Base-by-base conservation (phyloP, 805 yeast genomes). In the Ogataea methylovora region DNA sequence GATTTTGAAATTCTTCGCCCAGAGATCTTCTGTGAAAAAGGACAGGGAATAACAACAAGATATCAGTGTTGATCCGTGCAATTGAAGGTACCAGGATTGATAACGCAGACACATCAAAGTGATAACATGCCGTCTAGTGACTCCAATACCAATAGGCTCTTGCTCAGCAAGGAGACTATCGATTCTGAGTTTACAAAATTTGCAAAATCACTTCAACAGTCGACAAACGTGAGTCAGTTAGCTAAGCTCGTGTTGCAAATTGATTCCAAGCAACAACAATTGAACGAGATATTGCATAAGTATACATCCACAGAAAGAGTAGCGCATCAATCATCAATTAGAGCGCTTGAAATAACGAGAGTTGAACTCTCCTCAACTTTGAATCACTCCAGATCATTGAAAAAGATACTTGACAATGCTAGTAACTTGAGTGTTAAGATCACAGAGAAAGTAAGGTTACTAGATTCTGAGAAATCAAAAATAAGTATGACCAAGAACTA, bases 381-480 rank as follows among this genome's bases (percentile, higher is more conserved):
- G 36, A 56, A 69, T 17, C 64, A 65, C 27, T 79, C 88, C 10
- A 71, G 75, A 32, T 65, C 71, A 2, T 58, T 84, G 37, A 66
- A 72, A 21, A 58, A 65, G 22, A 63, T 74, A 18, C 66, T 84
- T 33, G 60, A 76, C 5, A 62, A 69, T 27, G 81, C 94, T 1
- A 76, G 82, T 32, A 69, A 69, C 30, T 61, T 79, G 36, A 88
- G 95, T 6, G 62, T 69, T 25, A 63, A 71, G 12, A 72, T 88
- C 33, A 81, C 94, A 2, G 71, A 71, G 27, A 73, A 78, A 41
- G 84, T 88, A 38, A 67, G 81, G 36, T 54, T 76, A 2, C 62
- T 84, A 27, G 95, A 86, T 52, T 61, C 62, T 27, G 95, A 88
- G 48, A 74, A 80, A 40, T 61, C 67, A 5, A 70, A 82, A 25